phyloP scores from a whole-genome alignment of 2,329 filamentous ascomycete species.

The Fusarium verticillioides region DNA sequence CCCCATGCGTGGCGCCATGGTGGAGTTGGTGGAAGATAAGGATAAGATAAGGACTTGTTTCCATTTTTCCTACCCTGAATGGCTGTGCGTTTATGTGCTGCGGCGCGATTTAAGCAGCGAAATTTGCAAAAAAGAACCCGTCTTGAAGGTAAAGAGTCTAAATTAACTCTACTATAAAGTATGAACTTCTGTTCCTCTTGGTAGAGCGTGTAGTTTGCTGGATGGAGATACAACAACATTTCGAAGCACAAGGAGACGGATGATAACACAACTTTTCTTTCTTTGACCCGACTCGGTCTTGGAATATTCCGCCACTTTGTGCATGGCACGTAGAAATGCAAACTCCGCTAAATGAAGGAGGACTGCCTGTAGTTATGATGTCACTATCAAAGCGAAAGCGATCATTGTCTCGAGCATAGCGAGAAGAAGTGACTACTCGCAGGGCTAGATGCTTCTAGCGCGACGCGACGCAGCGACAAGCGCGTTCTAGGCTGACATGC shows the following conservation, averaged over 20 bases:
- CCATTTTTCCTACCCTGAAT: neutral
- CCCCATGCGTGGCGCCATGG: neutral
- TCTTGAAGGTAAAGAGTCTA: accelerated
- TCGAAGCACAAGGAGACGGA: too few species aligned
- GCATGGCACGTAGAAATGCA: neutral
- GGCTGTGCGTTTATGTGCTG: neutral
- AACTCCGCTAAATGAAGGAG: neutral
- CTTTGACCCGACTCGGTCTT: too few species aligned
- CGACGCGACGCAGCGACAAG: neutral
- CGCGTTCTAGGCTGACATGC: neutral
- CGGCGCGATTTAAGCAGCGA: neutral
- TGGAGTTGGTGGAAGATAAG: neutral
- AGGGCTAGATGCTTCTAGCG: neutral
- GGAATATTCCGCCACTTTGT: too few species aligned
- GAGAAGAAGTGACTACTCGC: neutral
- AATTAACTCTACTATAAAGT: neutral
- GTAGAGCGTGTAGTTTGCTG: too few species aligned
- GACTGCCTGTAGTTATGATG: neutral
- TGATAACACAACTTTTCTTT: too few species aligned
- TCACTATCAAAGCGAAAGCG: neutral
- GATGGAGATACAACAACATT: accelerated
- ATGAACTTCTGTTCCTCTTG: accelerated
- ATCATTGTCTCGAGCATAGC: neutral
- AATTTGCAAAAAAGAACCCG: accelerated
- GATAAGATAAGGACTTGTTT: neutral